phyloP scores from a whole-genome alignment of 148 eudicot genomes.

The Diospyros lotus region DNA sequence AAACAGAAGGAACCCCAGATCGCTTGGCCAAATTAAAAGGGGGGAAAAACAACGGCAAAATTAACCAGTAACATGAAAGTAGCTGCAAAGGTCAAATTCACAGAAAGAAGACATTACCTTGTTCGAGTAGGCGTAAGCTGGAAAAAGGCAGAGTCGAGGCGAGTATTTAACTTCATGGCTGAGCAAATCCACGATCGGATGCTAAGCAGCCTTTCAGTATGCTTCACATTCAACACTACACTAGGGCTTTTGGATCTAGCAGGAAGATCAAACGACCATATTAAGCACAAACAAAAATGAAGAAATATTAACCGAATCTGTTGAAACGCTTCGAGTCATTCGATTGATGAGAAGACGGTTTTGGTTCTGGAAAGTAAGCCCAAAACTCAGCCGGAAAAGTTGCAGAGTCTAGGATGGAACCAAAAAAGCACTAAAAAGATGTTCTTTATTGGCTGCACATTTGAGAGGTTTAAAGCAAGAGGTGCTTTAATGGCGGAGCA shows the following conservation, averaged over 20 bases:
- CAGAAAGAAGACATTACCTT: conserved; percentile 34
- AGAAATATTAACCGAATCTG: background rate
- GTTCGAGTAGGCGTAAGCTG: conserved; percentile 99
- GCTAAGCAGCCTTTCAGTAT: too few relatives aligned
- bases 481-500: background rate
- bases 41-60: too few relatives aligned
- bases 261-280: background rate
- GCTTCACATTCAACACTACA: too few relatives aligned
- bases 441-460: conserved; percentile 12
- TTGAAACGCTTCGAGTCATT: background rate
- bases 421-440: background rate
- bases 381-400: background rate
- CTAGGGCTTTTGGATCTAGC: conserved; percentile 3
- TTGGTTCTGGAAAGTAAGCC: background rate
- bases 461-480: background rate
- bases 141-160: conserved; percentile 66
- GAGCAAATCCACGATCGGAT: background rate
- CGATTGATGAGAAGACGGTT: background rate
- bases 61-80: background rate
- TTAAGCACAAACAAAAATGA: background rate
- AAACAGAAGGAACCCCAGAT: conserved; percentile 1
- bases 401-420: background rate
- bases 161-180: conserved; percentile 64
- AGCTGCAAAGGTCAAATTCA: background rate
- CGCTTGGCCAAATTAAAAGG: background rate